Evolutionary conservation across 225 moss, liverwort and hornwort genomes (phyloP).

Genomic region (Pseudoscleropodium purum): DNA sequence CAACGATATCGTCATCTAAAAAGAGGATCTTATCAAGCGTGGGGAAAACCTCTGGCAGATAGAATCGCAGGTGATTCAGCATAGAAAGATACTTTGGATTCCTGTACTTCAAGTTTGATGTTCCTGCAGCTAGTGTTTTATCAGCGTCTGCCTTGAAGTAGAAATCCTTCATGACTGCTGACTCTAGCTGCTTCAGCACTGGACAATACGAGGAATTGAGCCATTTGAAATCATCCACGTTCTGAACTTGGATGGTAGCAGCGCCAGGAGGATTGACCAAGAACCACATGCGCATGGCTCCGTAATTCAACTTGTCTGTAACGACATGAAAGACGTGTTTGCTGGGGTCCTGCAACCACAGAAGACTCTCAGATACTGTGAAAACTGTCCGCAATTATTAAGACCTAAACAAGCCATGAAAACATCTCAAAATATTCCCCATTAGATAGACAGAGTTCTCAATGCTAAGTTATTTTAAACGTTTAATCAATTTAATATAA

Average conservation of each 20-base stretch:
- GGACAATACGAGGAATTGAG: slow-evolving; percentile 58
- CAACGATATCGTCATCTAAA: slow-evolving; percentile 53
- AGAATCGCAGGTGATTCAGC: slow-evolving; percentile 65
- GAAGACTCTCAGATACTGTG: neutral
- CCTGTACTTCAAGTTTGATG: slow-evolving; percentile 53
- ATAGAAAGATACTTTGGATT: slow-evolving; percentile 68
- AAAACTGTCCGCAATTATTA: neutral
- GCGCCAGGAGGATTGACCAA: slow-evolving; percentile 48
- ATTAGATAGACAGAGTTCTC: neutral
- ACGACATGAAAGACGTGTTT: slow-evolving; percentile 61
- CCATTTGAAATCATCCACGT: slow-evolving; percentile 61
- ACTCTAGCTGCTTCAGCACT: slow-evolving; percentile 53
- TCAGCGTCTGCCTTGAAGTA: slow-evolving; percentile 57
- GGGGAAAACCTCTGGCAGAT: slow-evolving; percentile 55
- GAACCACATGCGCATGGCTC: slow-evolving; percentile 71
- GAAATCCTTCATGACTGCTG: slow-evolving; percentile 47
- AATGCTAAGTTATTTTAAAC: neutral
- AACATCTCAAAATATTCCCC: neutral
- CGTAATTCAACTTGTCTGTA: slow-evolving; percentile 55
- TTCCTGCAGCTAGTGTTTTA: slow-evolving; percentile 51
- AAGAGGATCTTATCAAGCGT: slow-evolving; percentile 50
- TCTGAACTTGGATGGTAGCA: slow-evolving; percentile 53
- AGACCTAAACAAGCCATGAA: neutral
- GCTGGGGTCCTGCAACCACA: slow-evolving; percentile 37
- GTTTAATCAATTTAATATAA: neutral